Evolutionary conservation across 2,329 filamentous ascomycete genomes (phyloP).

Genomic region (Fusarium brevicatenulatum): DNA sequence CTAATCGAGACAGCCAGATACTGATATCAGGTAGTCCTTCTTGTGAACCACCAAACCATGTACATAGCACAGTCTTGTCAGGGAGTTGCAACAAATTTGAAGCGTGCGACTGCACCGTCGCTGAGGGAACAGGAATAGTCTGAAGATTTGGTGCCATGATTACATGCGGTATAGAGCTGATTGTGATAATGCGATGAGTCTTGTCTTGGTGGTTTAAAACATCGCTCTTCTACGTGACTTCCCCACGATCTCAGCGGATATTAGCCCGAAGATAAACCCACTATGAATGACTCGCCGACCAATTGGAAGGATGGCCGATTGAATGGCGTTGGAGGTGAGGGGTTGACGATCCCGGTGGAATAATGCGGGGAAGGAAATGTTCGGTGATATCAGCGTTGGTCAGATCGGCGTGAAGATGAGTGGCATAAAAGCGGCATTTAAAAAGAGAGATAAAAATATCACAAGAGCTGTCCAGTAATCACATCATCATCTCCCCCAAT

Average conservation of each 20-base stretch:
- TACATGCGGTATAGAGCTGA: too few species aligned
- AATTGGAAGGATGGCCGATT: slow-evolving; percentile 28
- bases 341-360: not conserved
- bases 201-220: not conserved
- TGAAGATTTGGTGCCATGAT: slow-evolving; percentile 19
- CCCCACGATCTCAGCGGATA: slow-evolving; percentile 10
- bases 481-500: not conserved
- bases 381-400: slow-evolving; percentile 20
- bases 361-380: slow-evolving; percentile 18
- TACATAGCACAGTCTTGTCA: slow-evolving; percentile 54
- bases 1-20: slow-evolving; percentile 54
- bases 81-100: slow-evolving; percentile 56
- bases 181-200: not conserved
- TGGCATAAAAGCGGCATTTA: not conserved
- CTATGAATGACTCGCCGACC: not conserved
- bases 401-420: not conserved
- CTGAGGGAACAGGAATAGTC: slow-evolving; percentile 47
- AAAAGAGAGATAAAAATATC: not conserved
- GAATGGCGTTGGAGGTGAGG: not conserved
- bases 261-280: not conserved
- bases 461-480: fast-evolving
- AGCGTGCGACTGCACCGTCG: slow-evolving; percentile 56
- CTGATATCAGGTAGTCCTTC: slow-evolving; percentile 57
- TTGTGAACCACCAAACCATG: slow-evolving; percentile 58
- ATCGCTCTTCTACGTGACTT: not conserved